Evolutionary conservation across 2,329 filamentous ascomycete species (phyloP), one percentile per base, ranked within the genome.

Genomic region (Apiospora hydei): DNA sequence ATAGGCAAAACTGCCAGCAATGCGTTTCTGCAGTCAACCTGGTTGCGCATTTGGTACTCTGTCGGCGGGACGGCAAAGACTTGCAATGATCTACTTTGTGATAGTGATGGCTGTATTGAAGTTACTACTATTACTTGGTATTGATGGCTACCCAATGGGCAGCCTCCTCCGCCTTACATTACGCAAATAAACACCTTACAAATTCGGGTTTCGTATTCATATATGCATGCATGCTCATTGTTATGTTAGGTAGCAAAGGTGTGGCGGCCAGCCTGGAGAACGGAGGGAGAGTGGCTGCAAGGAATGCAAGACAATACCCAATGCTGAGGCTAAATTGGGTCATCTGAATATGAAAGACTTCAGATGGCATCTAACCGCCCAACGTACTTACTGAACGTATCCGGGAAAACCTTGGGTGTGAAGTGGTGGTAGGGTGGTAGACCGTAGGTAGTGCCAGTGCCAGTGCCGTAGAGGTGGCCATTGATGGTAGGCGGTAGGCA

Each of bases 331-430:
- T 64, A n/a, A 14, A 41, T n/a, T 21, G 4, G 21, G 13, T 64
- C 30, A 24, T 41, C 57, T 13, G 21, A 24, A 64, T 64, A 64
- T 41, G 57, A 64, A 41, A 64, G 57, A 64, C 57, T 64, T 64
- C 34, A 13, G 57, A 64, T 64, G 57, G 53, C 53, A 61, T 61
- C 53, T 61, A 61, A 61, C 30, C 53, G 53, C 26, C 26, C 26
- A 3, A 30, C 30, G 18, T 61, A 61, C 26, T 30, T 61, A 61
- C 26, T 30, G 26, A 30, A n/a, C 53, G 30, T 18, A 61, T 7
- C n/a, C 14, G 57, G 34, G 30, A 38, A 26, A 64, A 64, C 57
- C 57, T 41, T 24, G 41, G 57, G 34, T 6, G 21, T 5, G 57
- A 6, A 5, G 57, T 38, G 53, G 26, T 61, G 30, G 34, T 6